phyloP scores from a whole-genome alignment of 2,329 filamentous ascomycete species.

The Ophiocordyceps polyrhachis-furcata region DNA sequence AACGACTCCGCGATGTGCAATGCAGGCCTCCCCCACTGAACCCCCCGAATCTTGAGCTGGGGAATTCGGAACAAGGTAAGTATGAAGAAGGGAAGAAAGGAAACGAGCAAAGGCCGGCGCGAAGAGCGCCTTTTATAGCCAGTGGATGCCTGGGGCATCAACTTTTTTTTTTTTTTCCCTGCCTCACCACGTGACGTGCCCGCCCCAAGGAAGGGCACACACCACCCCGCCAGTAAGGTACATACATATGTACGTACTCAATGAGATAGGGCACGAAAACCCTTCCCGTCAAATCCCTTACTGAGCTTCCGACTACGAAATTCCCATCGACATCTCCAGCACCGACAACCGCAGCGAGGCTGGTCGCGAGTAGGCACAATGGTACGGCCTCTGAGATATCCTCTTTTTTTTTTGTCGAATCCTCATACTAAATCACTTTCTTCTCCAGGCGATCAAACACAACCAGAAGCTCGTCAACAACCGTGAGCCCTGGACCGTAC shows the following conservation, averaged over 20 bases:
- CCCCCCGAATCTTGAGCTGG: constrained; percentile 25
- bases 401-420: neutral
- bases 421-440: constrained; percentile 13
- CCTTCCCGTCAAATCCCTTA: constrained; percentile 19
- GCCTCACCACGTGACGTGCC: constrained; percentile 9
- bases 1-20: constrained; percentile 35
- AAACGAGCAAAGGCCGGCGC: constrained; percentile 6
- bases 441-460: constrained; percentile 83
- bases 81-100: constrained; percentile 26
- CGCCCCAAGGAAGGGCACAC: constrained; percentile 6
- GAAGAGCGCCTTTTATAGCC: constrained; percentile 14
- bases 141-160: constrained; percentile 8
- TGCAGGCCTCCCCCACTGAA: constrained; percentile 31
- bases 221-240: constrained; percentile 5
- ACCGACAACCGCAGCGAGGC: constrained; percentile 24
- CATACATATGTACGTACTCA: constrained; percentile 8
- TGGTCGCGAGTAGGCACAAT: constrained; percentile 37
- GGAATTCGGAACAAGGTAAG: constrained; percentile 30
- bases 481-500: constrained; percentile 39
- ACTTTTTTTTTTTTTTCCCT: neutral
- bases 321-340: constrained; percentile 18
- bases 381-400: constrained; percentile 17
- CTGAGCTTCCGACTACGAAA: constrained; percentile 19
- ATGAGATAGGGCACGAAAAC: constrained; percentile 21
- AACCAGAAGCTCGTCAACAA: constrained; percentile 97